Evolutionary conservation across 1,284 basidiomycete species (phyloP).

Genomic region (Trametes pubescens): DNA sequence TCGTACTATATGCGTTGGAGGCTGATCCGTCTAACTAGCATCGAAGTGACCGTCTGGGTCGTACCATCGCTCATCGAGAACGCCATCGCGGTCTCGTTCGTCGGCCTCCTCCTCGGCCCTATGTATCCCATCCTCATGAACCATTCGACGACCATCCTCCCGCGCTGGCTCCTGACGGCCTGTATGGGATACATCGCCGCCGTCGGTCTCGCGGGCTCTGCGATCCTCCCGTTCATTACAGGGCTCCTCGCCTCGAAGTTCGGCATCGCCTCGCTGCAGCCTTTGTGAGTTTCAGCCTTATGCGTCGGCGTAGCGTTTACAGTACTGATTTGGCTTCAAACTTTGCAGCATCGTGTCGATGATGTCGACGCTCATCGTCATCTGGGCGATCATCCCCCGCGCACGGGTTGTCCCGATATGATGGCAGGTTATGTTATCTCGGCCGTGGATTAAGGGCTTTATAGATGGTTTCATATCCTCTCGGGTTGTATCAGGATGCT

Average conservation of each 20-base stretch:
- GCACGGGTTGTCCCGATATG: constrained; percentile 30
- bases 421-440: neutral
- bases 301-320: neutral
- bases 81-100: constrained; percentile 64
- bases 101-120: constrained; percentile 55
- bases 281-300: constrained; percentile 54
- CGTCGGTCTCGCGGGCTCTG: constrained; percentile 72
- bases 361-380: constrained; percentile 43
- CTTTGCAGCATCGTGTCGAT: constrained; percentile 35
- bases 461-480: neutral
- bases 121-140: constrained; percentile 76
- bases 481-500: too few species aligned
- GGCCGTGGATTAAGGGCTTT: too few species aligned
- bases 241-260: constrained; percentile 61
- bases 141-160: constrained; percentile 63
- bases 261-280: constrained; percentile 66
- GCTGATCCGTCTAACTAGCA: constrained; percentile 40
- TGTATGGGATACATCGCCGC: constrained; percentile 76
- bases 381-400: constrained; percentile 42
- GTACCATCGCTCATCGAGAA: constrained; percentile 65
- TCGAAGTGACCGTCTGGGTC: constrained; percentile 72
- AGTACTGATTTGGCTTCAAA: neutral
- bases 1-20: neutral
- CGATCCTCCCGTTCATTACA: constrained; percentile 71
- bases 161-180: constrained; percentile 66